These are phyloP conservation scores for Phylloporus arenicola DNA, from an alignment of 768 basidiomycete genomes.

Conservation along the genomic window DNA sequence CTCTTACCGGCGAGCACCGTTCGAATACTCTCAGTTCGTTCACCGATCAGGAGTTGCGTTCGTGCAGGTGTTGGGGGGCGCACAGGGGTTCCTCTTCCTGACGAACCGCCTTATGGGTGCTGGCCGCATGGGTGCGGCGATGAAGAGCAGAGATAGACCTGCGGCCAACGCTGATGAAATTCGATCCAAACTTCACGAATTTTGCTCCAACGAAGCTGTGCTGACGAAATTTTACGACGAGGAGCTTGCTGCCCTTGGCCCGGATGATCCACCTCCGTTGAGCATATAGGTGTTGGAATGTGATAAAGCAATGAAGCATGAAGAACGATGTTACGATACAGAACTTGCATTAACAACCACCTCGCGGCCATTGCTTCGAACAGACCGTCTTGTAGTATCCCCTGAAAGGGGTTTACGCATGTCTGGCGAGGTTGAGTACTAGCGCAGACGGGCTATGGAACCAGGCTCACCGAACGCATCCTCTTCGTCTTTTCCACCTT, in stretches of 20 bases:
- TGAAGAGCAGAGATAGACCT: slow-evolving; percentile 53
- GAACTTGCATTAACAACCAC: slow-evolving; percentile 50
- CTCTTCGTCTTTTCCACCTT: slow-evolving; percentile 76
- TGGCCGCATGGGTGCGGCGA: slow-evolving; percentile 52
- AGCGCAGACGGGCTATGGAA: not conserved
- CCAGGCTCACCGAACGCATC: slow-evolving; percentile 81
- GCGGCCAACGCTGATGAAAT: slow-evolving; percentile 58
- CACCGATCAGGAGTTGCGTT: slow-evolving; percentile 88
- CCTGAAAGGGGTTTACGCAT: slow-evolving; percentile 72
- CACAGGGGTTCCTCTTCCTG: slow-evolving; percentile 79
- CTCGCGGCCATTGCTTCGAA: slow-evolving; percentile 67
- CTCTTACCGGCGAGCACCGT: slow-evolving; percentile 77
- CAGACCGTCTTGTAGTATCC: slow-evolving; percentile 57
- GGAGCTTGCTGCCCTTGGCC: slow-evolving; percentile 49
- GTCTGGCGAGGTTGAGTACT: slow-evolving; percentile 29
- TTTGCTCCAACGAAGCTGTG: slow-evolving; percentile 55
- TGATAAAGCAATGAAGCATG: slow-evolving; percentile 3
- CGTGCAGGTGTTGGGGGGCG: slow-evolving; percentile 77
- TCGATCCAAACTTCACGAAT: slow-evolving; percentile 51
- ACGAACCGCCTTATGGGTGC: slow-evolving; percentile 82
- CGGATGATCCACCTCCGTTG: slow-evolving; percentile 41
- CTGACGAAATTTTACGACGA: slow-evolving; percentile 72
- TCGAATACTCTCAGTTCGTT: slow-evolving; percentile 85
- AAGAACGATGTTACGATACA: slow-evolving; percentile 29
- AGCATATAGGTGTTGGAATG: slow-evolving; percentile 30